These are phyloP conservation scores for Metarhizium album DNA, from an alignment of 2,329 filamentous ascomycete genomes.

Conservation along the genomic window DNA sequence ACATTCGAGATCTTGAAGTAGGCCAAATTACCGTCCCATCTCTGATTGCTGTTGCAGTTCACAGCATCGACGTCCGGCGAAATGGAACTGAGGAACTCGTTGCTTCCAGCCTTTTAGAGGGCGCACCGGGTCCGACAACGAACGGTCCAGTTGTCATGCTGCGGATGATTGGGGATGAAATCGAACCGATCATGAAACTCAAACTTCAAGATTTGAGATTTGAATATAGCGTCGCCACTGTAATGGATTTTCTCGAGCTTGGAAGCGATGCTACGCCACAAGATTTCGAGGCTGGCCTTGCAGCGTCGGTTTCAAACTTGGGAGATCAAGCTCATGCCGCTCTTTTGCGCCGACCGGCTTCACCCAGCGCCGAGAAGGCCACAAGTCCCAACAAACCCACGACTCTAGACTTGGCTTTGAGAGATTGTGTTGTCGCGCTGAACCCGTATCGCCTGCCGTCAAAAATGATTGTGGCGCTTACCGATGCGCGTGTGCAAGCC, in stretches of 20 bases:
- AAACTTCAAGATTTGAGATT: conserved; percentile 73
- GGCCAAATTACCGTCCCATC: conserved; percentile 80
- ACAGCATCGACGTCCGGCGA: conserved; percentile 48
- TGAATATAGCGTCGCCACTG: conserved; percentile 80
- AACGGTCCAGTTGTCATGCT: conserved; percentile 60
- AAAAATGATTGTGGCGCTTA: conserved; percentile 69
- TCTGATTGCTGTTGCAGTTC: conserved; percentile 67
- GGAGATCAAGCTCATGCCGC: conserved; percentile 50
- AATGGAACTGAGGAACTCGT: conserved; percentile 64
- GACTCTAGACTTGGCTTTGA: conserved; percentile 62
- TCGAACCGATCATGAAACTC: conserved; percentile 81
- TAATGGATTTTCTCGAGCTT: conserved; percentile 70
- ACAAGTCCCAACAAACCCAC: conserved; percentile 41
- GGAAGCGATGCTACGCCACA: conserved; percentile 56
- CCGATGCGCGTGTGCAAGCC: conserved; percentile 63
- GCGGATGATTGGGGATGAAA: conserved; percentile 85
- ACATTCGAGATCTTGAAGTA: conserved; percentile 53
- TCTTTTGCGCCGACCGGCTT: conserved; percentile 19
- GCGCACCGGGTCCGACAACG: conserved; percentile 15
- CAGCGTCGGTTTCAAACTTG: conserved; percentile 68
- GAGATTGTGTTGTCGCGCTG: conserved; percentile 73
- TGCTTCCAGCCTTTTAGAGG: conserved; percentile 32
- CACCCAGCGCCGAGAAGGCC: conserved; percentile 13
- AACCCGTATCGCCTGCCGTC: conserved; percentile 68
- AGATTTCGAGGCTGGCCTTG: conserved; percentile 64